Base-by-base conservation (phyloP, 2,329 filamentous ascomycete species). In the Cladorrhinum sp. region DNA sequence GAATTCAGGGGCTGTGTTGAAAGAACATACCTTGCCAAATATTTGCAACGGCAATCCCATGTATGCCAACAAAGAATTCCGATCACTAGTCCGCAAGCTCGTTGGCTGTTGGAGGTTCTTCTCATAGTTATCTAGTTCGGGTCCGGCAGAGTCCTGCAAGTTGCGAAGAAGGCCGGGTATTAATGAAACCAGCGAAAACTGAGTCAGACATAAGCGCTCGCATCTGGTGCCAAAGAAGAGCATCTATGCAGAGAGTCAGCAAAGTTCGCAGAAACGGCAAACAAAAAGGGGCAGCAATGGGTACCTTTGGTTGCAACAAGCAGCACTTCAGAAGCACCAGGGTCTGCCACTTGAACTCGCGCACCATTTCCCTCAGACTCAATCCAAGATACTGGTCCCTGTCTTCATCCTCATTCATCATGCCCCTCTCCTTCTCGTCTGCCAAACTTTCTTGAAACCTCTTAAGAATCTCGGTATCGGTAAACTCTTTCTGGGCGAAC, bases 171-270 rank as follows among this genome's bases (percentile, higher is more conserved):
- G 85, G 62, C 93, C 92, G 52, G 95, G 95, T 78, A 99, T 96
- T 70, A 99, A 81, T 57, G 94, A 97, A 68, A 99, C 89, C 51
- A 99, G 84, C 49, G 94, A 95, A 78, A 98, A 99, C 75, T 99
- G 95, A 77, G 96, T 93, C 90, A 98, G 96, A 83, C 95, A 99
- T 67, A 99, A 79, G 66, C 90, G 85, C 75, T 99, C 95, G 75
- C 95, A 98, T 69, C 92, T 87, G n/a, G 94, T 92, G 64, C 95
- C 93, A 70, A 98, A 99, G 79, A 99, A 98, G 58, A 99, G 87
- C 90, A 98, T 98, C 93, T 96, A 68, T 0, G 26, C 14, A 24
- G 16, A 10, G 24, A 26, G 52, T 51, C 20, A 39, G 16, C 21
- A 12, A 9, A 26, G 8, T 23, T 46, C 61, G 39, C n/a, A n/a